phyloP scores from a whole-genome alignment of 2,329 filamentous ascomycete genomes.

The Pestalotiopsis sp. region DNA sequence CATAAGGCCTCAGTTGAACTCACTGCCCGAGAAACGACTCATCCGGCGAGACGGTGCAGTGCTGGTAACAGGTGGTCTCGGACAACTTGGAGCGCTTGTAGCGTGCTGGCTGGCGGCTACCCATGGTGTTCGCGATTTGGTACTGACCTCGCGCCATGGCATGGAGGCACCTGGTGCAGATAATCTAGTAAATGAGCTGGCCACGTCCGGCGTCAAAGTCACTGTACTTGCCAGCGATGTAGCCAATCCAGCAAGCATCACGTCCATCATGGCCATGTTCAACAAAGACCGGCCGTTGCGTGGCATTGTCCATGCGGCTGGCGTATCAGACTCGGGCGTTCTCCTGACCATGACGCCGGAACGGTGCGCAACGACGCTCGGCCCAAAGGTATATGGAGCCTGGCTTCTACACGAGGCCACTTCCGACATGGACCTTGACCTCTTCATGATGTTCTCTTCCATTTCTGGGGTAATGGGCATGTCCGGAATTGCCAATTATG shows the following conservation, averaged over 20 bases:
- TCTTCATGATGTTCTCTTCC: slow-evolving; percentile 31
- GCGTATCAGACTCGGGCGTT: slow-evolving; percentile 28
- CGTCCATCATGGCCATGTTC: slow-evolving; percentile 25
- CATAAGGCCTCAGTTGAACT: slow-evolving; percentile 10
- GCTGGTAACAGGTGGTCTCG: slow-evolving; percentile 31
- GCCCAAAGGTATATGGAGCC: slow-evolving; percentile 27
- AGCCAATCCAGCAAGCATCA: slow-evolving; percentile 23
- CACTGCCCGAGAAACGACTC: slow-evolving; percentile 14
- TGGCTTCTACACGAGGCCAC: slow-evolving; percentile 30
- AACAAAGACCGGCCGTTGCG: slow-evolving; percentile 28
- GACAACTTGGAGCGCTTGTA: slow-evolving; percentile 28
- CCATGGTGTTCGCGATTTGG: slow-evolving; percentile 29
- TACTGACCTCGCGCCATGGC: slow-evolving; percentile 32
- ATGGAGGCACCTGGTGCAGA: slow-evolving; percentile 27
- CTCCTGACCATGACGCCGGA: slow-evolving; percentile 30
- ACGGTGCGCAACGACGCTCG: slow-evolving; percentile 24
- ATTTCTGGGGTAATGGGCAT: slow-evolving; percentile 31
- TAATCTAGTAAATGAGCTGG: slow-evolving; percentile 25
- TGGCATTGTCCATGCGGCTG: slow-evolving; percentile 33
- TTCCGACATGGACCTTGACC: slow-evolving; percentile 25
- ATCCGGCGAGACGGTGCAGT: slow-evolving; percentile 28
- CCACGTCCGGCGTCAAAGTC: slow-evolving; percentile 22
- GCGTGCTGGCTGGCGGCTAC: slow-evolving; percentile 26
- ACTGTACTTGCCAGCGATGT: slow-evolving; percentile 27
- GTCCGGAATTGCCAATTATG: slow-evolving; percentile 27